These are phyloP conservation scores for Apiospora marii DNA, from an alignment of 2,329 filamentous ascomycete genomes.

Conservation along the genomic window DNA sequence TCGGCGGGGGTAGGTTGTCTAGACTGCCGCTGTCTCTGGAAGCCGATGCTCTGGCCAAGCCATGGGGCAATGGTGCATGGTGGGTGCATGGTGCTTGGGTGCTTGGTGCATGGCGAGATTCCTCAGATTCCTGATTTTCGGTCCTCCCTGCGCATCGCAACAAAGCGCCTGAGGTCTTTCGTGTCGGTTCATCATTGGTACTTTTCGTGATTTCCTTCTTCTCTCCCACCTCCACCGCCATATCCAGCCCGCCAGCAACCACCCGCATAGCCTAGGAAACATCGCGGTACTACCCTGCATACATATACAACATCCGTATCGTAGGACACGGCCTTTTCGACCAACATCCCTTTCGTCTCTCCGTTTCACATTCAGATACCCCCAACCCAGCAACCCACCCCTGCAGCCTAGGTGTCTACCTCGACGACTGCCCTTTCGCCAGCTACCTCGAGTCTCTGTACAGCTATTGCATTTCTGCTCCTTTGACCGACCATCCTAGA, in stretches of 20 bases:
- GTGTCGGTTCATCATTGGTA: conserved; percentile 10
- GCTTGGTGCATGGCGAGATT: not conserved
- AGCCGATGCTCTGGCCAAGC: not conserved
- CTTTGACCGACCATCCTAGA: not conserved
- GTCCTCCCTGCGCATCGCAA: not conserved
- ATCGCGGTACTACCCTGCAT: not conserved
- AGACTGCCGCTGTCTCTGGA: not conserved
- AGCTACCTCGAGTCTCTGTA: not conserved
- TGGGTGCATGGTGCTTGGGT: no score
- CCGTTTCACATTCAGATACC: conserved; percentile 7
- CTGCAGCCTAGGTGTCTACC: not conserved
- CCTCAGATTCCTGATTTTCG: conserved; percentile 11
- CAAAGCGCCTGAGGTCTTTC: not conserved
- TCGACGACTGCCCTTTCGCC: not conserved
- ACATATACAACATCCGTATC: no score
- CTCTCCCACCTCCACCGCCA: not conserved
- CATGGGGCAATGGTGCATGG: not conserved
- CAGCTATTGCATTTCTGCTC: not conserved
- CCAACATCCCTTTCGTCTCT: not conserved
- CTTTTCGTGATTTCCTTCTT: not conserved
- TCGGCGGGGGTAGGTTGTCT: not conserved
- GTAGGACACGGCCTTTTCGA: not conserved
- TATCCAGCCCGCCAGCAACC: not conserved
- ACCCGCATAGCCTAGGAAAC: not conserved
- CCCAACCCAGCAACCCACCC: not conserved